phyloP scores from a whole-genome alignment of 179 eudicot species.

The Sideroxylon spinosum region DNA sequence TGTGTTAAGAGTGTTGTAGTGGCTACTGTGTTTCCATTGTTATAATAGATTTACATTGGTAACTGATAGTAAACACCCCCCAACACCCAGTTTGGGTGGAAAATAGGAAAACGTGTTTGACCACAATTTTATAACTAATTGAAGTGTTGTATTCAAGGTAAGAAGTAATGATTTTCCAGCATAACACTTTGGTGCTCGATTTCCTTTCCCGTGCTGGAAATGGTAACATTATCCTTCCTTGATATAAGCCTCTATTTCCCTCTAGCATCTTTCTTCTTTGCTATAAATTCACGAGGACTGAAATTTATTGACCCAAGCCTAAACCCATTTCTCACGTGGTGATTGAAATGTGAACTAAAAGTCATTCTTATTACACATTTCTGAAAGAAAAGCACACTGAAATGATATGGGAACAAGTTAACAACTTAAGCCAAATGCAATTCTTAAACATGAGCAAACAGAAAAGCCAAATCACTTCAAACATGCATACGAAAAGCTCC shows the following conservation, averaged over 20 bases:
- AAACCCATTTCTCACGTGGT: background rate
- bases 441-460: background rate
- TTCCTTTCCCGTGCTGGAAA: background rate
- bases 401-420: background rate
- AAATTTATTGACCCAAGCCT: background rate
- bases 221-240: background rate
- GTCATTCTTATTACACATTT: background rate
- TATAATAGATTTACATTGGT: background rate
- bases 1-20: background rate
- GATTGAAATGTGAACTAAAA: background rate
- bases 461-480: background rate
- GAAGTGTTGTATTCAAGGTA: background rate
- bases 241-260: background rate
- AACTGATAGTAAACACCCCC: too few species aligned
- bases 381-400: background rate
- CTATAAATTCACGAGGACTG: background rate
- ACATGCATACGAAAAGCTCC: background rate
- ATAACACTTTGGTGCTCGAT: background rate
- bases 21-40: background rate
- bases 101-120: background rate
- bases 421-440: background rate
- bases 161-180: background rate
- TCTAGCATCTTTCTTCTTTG: background rate
- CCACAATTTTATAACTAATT: background rate
- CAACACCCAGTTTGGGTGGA: background rate